Evolutionary conservation across 371 early-diverging fungal species (phyloP), one percentile per base, ranked within the genome.

Genomic region (Mortierella sp.): DNA sequence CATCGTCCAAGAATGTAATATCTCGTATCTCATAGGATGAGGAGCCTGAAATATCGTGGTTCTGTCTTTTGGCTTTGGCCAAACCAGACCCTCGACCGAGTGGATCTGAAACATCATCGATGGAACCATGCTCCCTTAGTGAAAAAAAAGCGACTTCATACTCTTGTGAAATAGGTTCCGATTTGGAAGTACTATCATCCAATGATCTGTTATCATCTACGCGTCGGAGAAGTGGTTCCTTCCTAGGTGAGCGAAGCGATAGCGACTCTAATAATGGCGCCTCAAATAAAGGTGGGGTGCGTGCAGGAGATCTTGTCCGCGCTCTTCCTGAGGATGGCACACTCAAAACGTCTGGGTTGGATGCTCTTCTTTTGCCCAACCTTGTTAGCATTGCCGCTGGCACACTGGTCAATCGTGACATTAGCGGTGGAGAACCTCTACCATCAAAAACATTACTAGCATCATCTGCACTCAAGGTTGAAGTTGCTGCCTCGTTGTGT

Each of bases 1-100:
- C 42, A 23, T 64, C 64, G 17, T 64, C 64, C 37, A 64, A 19
- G 19, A 64, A 64, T n/a, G 10, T 23, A 1, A 64, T 26, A 42
- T 64, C 64, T 26, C 22, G 64, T 17, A 64, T 55, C 6, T 54
- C 42, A 40, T 34, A 55, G 19, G 15, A 26, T 10, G 51, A 35
- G 9, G n/a, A 15, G 2, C 0, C n/a, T 19, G 45, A 45, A 45
- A 45, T 15, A 26, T 10, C 28, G 9, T 26, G 22, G 8, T 26
- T 26, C 23, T 53, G 53, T 12, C 53, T 26, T 53, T 53, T 53
- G 8, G 53, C 28, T 7, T 12, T 15, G 15, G 22, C 53, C 2
- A 53, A 53, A 23, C 26, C 13, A 12, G 28, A 26, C 13, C 7
- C 15, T 26, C 12, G 53, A 10, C 53, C 28, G 28, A 23, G 53